Conservation (phyloP, 192 early-diverging fungal genomes). For the Rhizophlyctis rosea region DNA sequence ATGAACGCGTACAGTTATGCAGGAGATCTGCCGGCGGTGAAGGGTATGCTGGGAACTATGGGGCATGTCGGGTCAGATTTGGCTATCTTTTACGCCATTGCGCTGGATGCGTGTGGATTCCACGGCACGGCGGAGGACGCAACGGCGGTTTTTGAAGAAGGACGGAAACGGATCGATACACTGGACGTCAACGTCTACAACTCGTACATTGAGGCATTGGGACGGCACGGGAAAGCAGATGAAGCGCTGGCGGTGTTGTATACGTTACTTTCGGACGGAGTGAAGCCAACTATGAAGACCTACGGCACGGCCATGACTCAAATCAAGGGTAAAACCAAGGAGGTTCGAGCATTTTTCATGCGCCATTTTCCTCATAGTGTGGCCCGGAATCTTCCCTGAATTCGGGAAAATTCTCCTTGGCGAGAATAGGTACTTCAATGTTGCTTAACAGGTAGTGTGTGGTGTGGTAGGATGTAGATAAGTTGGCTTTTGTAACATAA, state of each 20-base stretch:
- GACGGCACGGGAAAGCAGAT: neutral
- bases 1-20: conserved; percentile 3
- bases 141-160: neutral
- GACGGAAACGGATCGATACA: too few species aligned
- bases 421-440: too few species aligned
- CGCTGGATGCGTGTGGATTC: conserved; percentile 1
- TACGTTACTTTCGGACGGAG: neutral
- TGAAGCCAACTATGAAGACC: conserved; percentile 8
- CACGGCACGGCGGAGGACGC: conserved; percentile 5
- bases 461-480: too few species aligned
- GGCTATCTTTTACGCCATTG: too few species aligned
- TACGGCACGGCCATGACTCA: neutral
- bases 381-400: too few species aligned
- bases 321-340: neutral
- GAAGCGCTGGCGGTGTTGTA: neutral
- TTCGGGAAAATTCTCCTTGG: too few species aligned
- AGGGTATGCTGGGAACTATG: neutral
- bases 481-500: too few species aligned
- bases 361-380: conserved; percentile 3
- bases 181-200: conserved; percentile 8
- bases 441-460: too few species aligned
- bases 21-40: neutral
- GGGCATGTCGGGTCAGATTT: too few species aligned
- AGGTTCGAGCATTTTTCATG: neutral
- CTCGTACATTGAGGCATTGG: conserved; percentile 9